These are phyloP conservation scores for Aspergillus sp. DNA, from an alignment of 2,329 filamentous ascomycete genomes.

Conservation along the genomic window DNA sequence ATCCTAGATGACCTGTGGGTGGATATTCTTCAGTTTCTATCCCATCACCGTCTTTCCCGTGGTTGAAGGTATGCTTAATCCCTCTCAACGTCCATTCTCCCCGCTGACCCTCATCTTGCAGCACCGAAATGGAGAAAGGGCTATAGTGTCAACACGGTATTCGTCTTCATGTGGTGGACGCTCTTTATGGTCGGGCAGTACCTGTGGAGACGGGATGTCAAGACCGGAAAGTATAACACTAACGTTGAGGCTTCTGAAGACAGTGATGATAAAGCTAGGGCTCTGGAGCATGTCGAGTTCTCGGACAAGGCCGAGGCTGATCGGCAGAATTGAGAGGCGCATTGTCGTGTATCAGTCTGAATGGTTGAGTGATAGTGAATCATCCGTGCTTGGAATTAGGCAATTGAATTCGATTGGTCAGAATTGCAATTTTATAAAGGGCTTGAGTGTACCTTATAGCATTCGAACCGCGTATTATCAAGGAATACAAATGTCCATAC, in stretches of 20 bases:
- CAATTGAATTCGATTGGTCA: too few species aligned
- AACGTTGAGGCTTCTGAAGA: neutral
- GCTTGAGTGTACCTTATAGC: too few species aligned
- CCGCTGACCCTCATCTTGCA: neutral
- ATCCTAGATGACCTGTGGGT: conserved; percentile 13
- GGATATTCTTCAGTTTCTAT: conserved; percentile 17
- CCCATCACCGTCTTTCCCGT: conserved; percentile 14
- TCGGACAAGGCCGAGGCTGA: neutral
- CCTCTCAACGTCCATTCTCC: too few species aligned
- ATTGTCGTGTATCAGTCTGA: too few species aligned
- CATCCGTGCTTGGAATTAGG: too few species aligned
- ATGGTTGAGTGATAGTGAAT: too few species aligned
- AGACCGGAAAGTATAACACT: neutral
- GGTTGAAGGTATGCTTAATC: conserved; percentile 3
- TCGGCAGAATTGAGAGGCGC: neutral
- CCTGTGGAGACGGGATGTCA: conserved; percentile 12
- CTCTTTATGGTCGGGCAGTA: conserved; percentile 16
- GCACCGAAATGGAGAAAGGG: conserved; percentile 16
- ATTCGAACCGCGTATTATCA: too few species aligned
- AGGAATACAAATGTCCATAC: too few species aligned
- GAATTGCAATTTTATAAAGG: too few species aligned
- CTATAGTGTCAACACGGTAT: conserved; percentile 13
- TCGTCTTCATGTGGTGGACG: conserved; percentile 10
- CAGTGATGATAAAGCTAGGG: neutral
- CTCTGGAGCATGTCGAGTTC: conserved; percentile 6